phyloP scores from a whole-genome alignment of 108 stramenopile genomes.

The Cylindrotheca closterium region DNA sequence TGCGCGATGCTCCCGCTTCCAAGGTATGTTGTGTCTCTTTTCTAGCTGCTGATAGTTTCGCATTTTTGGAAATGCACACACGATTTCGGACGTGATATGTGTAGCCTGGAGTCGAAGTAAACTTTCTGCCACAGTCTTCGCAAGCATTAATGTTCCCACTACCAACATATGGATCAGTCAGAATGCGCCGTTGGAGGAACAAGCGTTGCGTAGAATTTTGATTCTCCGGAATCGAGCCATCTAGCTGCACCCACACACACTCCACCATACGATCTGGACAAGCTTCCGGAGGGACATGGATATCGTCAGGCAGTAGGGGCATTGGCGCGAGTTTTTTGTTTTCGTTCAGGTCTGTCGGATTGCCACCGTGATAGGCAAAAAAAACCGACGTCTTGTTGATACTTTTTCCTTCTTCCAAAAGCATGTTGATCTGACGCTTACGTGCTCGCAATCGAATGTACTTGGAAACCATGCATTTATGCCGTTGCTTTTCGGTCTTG shows the following conservation, averaged over 20 bases:
- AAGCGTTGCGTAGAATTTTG: slow-evolving; percentile 10
- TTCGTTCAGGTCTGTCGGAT: slow-evolving; percentile 11
- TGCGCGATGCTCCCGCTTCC: neutral
- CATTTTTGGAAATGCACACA: slow-evolving; percentile 13
- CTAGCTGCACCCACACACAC: slow-evolving; percentile 51
- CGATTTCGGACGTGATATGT: slow-evolving; percentile 33
- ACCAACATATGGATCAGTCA: slow-evolving; percentile 43
- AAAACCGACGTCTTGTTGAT: slow-evolving; percentile 12
- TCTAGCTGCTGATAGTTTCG: neutral
- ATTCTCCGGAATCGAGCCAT: slow-evolving; percentile 17
- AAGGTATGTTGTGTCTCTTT: slow-evolving; percentile 11
- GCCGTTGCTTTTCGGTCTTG: neutral
- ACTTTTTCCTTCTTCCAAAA: slow-evolving; percentile 4
- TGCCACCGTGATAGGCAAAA: slow-evolving; percentile 29
- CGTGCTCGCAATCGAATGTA: slow-evolving; percentile 7
- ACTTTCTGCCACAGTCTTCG: slow-evolving; percentile 44
- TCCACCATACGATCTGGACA: slow-evolving; percentile 72
- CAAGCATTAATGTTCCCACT: slow-evolving; percentile 30
- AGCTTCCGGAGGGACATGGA: slow-evolving; percentile 28
- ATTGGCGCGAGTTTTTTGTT: neutral
- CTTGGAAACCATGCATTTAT: neutral
- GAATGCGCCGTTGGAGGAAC: slow-evolving; percentile 31
- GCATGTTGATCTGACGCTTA: slow-evolving; percentile 11
- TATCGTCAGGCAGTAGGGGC: slow-evolving; percentile 20
- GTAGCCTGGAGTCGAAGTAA: slow-evolving; percentile 19